These are phyloP conservation scores for Inosperma sp. DNA, from an alignment of 768 basidiomycete species.

Conservation along the genomic window DNA sequence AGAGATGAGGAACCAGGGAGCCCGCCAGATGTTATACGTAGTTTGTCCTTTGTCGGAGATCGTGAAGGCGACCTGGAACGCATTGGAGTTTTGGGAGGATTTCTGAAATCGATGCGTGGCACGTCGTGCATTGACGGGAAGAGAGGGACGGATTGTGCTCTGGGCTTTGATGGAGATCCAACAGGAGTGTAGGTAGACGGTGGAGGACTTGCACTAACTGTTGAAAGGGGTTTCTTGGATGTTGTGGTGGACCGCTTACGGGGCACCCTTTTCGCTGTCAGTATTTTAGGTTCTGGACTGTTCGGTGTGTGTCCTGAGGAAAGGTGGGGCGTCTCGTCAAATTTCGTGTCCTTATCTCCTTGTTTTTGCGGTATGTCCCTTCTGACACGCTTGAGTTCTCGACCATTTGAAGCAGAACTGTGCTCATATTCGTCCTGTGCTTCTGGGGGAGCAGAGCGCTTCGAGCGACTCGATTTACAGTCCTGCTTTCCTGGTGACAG, in stretches of 20 bases:
- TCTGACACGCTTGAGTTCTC: conserved; percentile 36
- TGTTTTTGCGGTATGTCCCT: conserved; percentile 19
- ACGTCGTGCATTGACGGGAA: conserved; percentile 30
- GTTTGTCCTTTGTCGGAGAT: conserved; percentile 41
- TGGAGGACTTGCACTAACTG: conserved; percentile 19
- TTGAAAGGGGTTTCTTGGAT: conserved; percentile 27
- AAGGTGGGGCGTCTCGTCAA: conserved; percentile 13
- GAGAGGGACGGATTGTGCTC: conserved; percentile 46
- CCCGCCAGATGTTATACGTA: conserved; percentile 27
- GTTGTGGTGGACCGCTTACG: conserved; percentile 26
- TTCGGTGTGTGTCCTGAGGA: conserved; percentile 5
- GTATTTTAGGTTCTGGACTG: conserved; percentile 32
- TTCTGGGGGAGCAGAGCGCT: conserved; percentile 41
- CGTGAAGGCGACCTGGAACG: conserved; percentile 36
- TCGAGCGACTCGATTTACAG: conserved; percentile 23
- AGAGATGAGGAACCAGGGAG: conserved; percentile 8
- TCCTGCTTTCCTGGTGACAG: conserved; percentile 38
- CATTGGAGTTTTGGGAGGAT: conserved; percentile 39
- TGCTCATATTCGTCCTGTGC: conserved; percentile 28
- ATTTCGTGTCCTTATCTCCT: conserved; percentile 13
- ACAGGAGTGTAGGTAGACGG: conserved; percentile 18
- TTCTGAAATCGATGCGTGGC: conserved; percentile 40
- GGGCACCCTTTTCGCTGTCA: conserved; percentile 16
- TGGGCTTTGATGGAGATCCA: conserved; percentile 24
- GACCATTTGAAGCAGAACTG: conserved; percentile 25